These are phyloP conservation scores for Leishmania braziliensis DNA, from an alignment of 208 protist species.

Conservation along the genomic window DNA sequence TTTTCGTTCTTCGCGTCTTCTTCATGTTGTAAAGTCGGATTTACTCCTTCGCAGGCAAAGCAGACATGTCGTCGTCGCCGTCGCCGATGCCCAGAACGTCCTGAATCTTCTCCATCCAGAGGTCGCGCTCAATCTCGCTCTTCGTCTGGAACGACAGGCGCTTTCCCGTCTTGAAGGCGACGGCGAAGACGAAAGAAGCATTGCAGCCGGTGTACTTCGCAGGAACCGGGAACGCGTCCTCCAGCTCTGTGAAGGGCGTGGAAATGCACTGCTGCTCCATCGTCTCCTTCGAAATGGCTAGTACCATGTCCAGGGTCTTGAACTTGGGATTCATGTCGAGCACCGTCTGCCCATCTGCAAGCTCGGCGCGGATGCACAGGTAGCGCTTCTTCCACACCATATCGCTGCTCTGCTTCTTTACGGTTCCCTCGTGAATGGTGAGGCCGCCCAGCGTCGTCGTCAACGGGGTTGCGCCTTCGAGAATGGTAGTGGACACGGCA, in stretches of 20 bases:
- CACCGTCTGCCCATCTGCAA: constrained; percentile 56
- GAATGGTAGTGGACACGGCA: constrained; percentile 55
- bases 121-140: constrained; percentile 60
- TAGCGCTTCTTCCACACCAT: constrained; percentile 80
- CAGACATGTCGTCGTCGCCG: constrained; percentile 41
- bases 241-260: constrained; percentile 69
- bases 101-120: constrained; percentile 86
- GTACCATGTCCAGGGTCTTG: constrained; percentile 67
- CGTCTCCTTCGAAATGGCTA: constrained; percentile 77
- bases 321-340: constrained; percentile 62
- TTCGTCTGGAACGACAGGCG: constrained; percentile 73
- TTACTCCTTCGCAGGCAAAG: constrained; percentile 20
- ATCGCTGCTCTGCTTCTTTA: constrained; percentile 79
- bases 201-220: constrained; percentile 80
- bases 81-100: constrained; percentile 80
- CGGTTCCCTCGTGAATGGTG: constrained; percentile 61
- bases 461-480: constrained; percentile 67
- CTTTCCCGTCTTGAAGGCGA: constrained; percentile 80
- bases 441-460: constrained; percentile 54
- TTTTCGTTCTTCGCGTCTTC: background rate
- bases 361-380: constrained; percentile 70
- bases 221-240: constrained; percentile 79
- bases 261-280: constrained; percentile 83
- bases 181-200: constrained; percentile 70
- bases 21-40: background rate